phyloP scores from a whole-genome alignment of 148 eudicot species.

The Rhododendron vialii region DNA sequence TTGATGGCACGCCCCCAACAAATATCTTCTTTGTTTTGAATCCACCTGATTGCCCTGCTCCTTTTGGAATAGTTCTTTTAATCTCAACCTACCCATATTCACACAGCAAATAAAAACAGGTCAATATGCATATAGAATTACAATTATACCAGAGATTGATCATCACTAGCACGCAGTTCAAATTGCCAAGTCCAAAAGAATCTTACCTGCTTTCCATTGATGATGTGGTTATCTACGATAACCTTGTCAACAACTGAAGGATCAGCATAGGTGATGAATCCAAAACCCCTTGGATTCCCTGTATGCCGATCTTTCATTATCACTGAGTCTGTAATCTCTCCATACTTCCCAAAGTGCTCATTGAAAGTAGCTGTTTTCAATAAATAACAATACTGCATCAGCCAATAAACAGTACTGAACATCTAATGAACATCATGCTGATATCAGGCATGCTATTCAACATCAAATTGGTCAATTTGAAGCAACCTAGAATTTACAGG shows the following conservation, averaged over 20 bases:
- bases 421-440: neutral
- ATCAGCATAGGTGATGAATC: too few species aligned
- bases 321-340: too few species aligned
- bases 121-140: neutral
- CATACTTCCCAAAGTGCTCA: too few species aligned
- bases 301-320: too few species aligned
- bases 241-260: slow-evolving; percentile 29
- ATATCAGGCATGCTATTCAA: neutral
- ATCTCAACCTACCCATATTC: slow-evolving; percentile 60
- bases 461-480: neutral
- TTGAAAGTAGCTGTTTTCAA: too few species aligned
- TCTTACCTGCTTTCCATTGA: slow-evolving; percentile 70
- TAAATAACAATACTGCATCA: neutral
- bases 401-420: neutral
- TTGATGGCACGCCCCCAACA: slow-evolving; percentile 72
- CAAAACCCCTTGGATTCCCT: too few species aligned
- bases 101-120: slow-evolving; percentile 1
- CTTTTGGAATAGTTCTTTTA: slow-evolving; percentile 78
- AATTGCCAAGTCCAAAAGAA: neutral
- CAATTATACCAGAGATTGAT: neutral
- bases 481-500: neutral
- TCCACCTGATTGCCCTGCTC: slow-evolving; percentile 58
- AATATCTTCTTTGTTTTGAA: slow-evolving; percentile 70
- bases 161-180: neutral
- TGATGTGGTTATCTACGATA: slow-evolving; percentile 61